Evolutionary conservation across 805 yeast genomes (phyloP).

Genomic region (Yamadazyma endophytica): DNA sequence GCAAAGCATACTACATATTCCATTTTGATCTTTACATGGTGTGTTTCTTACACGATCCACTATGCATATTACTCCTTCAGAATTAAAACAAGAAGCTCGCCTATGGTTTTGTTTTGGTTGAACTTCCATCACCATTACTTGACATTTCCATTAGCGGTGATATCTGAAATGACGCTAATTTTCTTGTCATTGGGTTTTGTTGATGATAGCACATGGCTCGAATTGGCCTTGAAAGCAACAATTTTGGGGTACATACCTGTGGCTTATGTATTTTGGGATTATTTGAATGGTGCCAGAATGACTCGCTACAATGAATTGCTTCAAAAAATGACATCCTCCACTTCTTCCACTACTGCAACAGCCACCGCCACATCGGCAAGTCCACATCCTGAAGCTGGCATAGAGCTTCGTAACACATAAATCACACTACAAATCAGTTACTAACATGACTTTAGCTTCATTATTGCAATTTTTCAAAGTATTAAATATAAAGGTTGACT

Average conservation of each 20-base stretch:
- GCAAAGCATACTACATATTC: slow-evolving; percentile 42
- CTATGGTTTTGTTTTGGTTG: slow-evolving; percentile 31
- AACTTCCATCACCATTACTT: slow-evolving; percentile 31
- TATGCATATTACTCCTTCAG: slow-evolving; percentile 32
- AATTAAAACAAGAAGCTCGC: slow-evolving; percentile 31
- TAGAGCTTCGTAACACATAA: slow-evolving; percentile 8
- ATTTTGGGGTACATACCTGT: slow-evolving; percentile 32
- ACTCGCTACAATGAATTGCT: slow-evolving; percentile 7
- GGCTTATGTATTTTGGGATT: slow-evolving; percentile 31
- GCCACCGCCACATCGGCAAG: slow-evolving; percentile 2
- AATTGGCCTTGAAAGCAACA: slow-evolving; percentile 20
- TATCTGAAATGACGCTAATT: slow-evolving; percentile 30
- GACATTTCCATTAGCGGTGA: slow-evolving; percentile 28
- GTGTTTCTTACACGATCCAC: slow-evolving; percentile 28
- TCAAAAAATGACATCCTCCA: slow-evolving; percentile 4
- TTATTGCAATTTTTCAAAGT: too few species aligned
- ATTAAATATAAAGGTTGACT: too few species aligned
- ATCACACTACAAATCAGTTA: too few species aligned
- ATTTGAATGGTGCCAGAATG: slow-evolving; percentile 15
- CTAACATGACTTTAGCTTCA: too few species aligned
- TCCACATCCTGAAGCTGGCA: slow-evolving; percentile 6
- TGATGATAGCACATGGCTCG: slow-evolving; percentile 19
- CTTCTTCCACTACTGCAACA: background rate
- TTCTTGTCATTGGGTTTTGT: slow-evolving; percentile 34
- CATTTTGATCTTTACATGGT: slow-evolving; percentile 33